Conservation (phyloP, 495 filamentous ascomycete species). For the Penicillium tannophilum region DNA sequence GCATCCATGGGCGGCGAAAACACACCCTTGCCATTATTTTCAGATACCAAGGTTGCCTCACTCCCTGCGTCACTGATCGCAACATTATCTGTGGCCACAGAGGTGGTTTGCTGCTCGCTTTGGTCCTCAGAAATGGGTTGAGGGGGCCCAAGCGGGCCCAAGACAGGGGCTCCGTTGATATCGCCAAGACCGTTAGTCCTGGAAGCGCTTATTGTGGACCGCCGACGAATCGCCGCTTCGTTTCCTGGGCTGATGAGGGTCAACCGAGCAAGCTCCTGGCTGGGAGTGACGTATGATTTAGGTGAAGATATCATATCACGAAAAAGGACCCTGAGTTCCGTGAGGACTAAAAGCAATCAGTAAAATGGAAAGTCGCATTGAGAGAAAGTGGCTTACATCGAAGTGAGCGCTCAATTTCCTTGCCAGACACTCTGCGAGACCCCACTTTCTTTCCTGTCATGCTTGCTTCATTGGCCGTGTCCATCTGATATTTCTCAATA, state of each 20-base stretch:
- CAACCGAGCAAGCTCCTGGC: constrained; percentile 78
- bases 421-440: constrained; percentile 55
- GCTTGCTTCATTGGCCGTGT: constrained; percentile 55
- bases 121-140: constrained; percentile 27
- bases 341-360: constrained; percentile 54
- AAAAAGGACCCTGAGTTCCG: constrained; percentile 75
- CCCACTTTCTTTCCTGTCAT: constrained; percentile 68
- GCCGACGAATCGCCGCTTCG: constrained; percentile 58
- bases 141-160: constrained; percentile 54
- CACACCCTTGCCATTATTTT: constrained; percentile 27
- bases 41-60: constrained; percentile 56
- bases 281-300: constrained; percentile 60
- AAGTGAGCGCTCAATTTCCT: constrained; percentile 68
- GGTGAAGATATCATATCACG: constrained; percentile 63
- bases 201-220: constrained; percentile 51
- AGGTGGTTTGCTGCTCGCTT: constrained; percentile 16
- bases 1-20: constrained; percentile 15
- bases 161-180: constrained; percentile 52
- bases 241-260: constrained; percentile 67
- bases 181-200: constrained; percentile 49
- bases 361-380: not conserved
- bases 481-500: constrained; percentile 67
- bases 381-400: constrained; percentile 58
- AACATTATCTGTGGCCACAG: constrained; percentile 17
- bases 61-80: constrained; percentile 41